Evolutionary conservation across 192 early-diverging fungal species (phyloP).

Genomic region (Irineochytrium annulatum): DNA sequence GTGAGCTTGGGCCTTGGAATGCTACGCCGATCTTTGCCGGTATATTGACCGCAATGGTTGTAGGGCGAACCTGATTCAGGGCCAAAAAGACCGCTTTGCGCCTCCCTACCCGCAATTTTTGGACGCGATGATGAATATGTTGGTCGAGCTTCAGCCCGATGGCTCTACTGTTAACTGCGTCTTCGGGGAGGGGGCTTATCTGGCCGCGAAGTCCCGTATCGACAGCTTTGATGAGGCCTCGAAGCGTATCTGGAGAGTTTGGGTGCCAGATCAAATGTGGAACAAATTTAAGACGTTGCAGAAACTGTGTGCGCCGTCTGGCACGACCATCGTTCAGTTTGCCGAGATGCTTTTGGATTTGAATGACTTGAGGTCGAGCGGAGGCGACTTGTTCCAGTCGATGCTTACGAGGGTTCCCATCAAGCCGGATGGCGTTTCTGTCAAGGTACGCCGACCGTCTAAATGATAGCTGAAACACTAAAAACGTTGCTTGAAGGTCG

Average conservation of each 20-base stretch:
- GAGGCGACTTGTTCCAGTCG: no score
- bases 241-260: slow-evolving; percentile 8
- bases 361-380: no score
- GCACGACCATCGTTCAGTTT: neutral
- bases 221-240: neutral
- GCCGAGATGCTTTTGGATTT: neutral
- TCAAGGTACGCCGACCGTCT: no score
- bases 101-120: neutral
- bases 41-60: no score
- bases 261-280: neutral
- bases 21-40: no score
- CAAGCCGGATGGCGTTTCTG: no score
- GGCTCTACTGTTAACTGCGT: no score
- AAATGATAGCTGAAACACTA: no score
- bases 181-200: neutral
- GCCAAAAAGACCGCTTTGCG: neutral
- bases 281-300: neutral
- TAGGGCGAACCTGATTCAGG: neutral
- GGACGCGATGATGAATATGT: neutral
- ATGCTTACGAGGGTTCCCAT: no score
- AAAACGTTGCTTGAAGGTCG: no score
- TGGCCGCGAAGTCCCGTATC: neutral
- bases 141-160: neutral
- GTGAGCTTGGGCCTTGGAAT: no score
- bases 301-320: neutral